These are phyloP conservation scores for Metarhizium album DNA, from an alignment of 2,329 filamentous ascomycete species.

Conservation along the genomic window DNA sequence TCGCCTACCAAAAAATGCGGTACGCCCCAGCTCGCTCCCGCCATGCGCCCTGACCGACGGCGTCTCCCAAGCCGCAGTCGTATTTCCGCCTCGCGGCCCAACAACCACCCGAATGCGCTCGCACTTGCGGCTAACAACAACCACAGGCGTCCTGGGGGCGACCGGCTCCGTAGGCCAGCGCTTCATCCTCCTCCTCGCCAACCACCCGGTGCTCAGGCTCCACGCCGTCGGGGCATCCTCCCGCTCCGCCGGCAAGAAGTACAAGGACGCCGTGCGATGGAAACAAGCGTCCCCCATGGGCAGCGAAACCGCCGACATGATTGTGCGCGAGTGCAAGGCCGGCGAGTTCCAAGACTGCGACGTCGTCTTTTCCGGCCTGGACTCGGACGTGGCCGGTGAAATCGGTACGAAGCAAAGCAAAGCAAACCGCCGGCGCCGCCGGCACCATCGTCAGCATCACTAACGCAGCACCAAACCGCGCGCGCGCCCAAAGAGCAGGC, in stretches of 20 bases:
- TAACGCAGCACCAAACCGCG: background rate
- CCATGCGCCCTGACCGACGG: background rate
- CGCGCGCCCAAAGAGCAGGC: conserved; percentile 60
- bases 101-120: background rate
- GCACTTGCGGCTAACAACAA: background rate
- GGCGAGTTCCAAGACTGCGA: conserved; percentile 83
- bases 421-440: background rate
- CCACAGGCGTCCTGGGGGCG: conserved; percentile 66
- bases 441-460: background rate
- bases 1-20: conserved; percentile 50
- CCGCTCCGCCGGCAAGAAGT: conserved; percentile 83
- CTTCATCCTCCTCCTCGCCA: conserved; percentile 83
- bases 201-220: conserved; percentile 78
- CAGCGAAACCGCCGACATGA: conserved; percentile 58
- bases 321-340: conserved; percentile 77
- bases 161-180: conserved; percentile 93
- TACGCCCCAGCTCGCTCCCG: conserved; percentile 21
- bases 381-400: conserved; percentile 85
- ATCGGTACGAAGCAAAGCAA: conserved; percentile 50
- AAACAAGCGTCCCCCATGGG: conserved; percentile 84
- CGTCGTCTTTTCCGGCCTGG: conserved; percentile 83
- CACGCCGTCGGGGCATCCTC: conserved; percentile 84
- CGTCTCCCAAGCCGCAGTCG: conserved; percentile 6
- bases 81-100: background rate
- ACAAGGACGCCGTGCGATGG: conserved; percentile 90